Percentiles rank a stretch among this genome's conserved stretches.
Evolutionary conservation across 2,329 filamentous ascomycete genomes (phyloP).

Genomic region (Aspergillus luchuensis): DNA sequence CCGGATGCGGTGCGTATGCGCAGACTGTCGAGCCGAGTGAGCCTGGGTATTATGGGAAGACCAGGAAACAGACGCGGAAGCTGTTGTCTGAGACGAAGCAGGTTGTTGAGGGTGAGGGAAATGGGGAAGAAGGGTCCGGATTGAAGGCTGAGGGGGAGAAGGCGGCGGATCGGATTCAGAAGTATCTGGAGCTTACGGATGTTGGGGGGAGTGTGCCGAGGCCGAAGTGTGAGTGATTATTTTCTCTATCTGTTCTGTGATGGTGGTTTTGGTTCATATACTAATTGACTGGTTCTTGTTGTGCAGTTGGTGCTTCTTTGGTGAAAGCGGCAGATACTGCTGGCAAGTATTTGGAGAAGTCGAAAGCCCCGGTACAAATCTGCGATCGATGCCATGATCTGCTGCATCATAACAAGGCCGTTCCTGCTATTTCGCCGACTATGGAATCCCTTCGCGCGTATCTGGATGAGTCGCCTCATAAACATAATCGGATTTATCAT

Average conservation of each 20-base stretch:
- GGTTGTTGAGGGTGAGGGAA: slow-evolving; percentile 11
- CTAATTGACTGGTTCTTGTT: slow-evolving; percentile 4
- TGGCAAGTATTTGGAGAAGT: slow-evolving; percentile 22
- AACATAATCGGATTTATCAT: slow-evolving; percentile 93
- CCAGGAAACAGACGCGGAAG: slow-evolving; percentile 51
- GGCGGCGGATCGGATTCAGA: slow-evolving; percentile 14
- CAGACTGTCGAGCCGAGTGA: slow-evolving; percentile 58
- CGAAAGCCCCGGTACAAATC: slow-evolving; percentile 42
- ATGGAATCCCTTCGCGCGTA: slow-evolving; percentile 80
- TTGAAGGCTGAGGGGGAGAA: slow-evolving; percentile 8
- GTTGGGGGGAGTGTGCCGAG: slow-evolving; percentile 4
- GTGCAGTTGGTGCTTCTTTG: slow-evolving; percentile 24
- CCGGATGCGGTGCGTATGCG: slow-evolving; percentile 64
- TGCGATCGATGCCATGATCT: slow-evolving; percentile 89
- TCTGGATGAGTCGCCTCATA: slow-evolving; percentile 83
- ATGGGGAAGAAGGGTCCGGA: slow-evolving; percentile 16
- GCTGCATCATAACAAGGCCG: slow-evolving; percentile 70
- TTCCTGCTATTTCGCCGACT: slow-evolving; percentile 76
- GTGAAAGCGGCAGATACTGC: slow-evolving; percentile 26
- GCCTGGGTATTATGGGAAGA: slow-evolving; percentile 60
- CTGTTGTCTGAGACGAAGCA: slow-evolving; percentile 28
- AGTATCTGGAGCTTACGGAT: slow-evolving; percentile 12
- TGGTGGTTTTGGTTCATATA: neutral
- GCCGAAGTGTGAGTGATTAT: slow-evolving; percentile 16
- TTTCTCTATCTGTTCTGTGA: neutral